Base-by-base conservation (phyloP, 2,329 filamentous ascomycete species). In the Aspergillus fumigatiaffinis region DNA sequence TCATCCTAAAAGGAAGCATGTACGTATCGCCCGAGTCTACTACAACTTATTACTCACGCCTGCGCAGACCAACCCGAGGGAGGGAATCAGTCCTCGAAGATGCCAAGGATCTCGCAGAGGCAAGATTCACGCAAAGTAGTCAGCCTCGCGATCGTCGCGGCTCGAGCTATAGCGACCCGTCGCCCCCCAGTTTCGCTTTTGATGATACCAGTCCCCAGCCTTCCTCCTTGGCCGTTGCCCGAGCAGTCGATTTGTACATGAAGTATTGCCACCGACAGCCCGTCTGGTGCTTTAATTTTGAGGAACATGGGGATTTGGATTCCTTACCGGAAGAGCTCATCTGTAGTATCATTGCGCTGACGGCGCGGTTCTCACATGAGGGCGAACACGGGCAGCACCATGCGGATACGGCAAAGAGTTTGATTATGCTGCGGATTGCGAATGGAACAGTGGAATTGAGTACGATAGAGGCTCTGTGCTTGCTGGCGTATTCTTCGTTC, bases 381-480 rank as follows among this genome's bases (percentile, higher is more conserved):
- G 57, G 57, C 4, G 64, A 67, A 23, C 64, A 70, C 53, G 44
- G 64, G 10, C 60, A 67, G 58, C 63, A 68, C 70, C 67, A 80
- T 74, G 44, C 77, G 68, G 68, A 77, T 66, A 55, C 65, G 73
- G 61, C 75, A 71, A 60, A 65, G 50, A 71, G 63, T 1, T 32
- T 72, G 32, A 65, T 72, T 20, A 82, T 82, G 79, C 72, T 80
- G 4, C 77, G 79, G 21, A 77, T 82, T 38, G 79, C 80, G 0
- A 80, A 80, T 56, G 80, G 80, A 2, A 76, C 77, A 0, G 80
- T 82, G 2, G 77, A 79, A 52, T 66, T 82, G 2, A 70, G 74
- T 17, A 82, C 80, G 0, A 77, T 82, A 3, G 79, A 82, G 60
- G 81, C 79, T 60, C 61, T 82, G 7, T 82, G 80, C 65, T 66